phyloP scores from a whole-genome alignment of 2,329 filamentous ascomycete species.

The Neonectria faginata region DNA sequence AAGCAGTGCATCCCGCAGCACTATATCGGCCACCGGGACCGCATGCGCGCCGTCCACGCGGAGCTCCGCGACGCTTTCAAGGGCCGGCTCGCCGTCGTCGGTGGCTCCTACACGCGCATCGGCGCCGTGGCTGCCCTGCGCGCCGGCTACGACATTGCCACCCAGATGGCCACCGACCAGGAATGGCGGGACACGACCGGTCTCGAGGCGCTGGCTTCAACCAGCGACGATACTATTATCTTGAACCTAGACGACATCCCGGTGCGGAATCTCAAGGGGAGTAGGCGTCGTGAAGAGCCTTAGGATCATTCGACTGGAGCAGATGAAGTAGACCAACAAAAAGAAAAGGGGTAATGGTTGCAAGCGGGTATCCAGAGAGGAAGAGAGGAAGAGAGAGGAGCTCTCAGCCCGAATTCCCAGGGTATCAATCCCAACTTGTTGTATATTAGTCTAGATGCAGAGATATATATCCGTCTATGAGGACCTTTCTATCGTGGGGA shows the following conservation, averaged over 20 bases:
- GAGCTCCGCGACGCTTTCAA: constrained; percentile 68
- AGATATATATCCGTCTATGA: constrained; percentile 9
- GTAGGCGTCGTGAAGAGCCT: not conserved
- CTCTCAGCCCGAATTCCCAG: not conserved
- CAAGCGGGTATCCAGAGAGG: not conserved
- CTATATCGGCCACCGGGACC: constrained; percentile 77
- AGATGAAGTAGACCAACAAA: not conserved
- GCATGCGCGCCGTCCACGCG: constrained; percentile 68
- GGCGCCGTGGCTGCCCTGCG: constrained; percentile 65
- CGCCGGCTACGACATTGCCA: constrained; percentile 52
- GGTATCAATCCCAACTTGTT: constrained; percentile 6
- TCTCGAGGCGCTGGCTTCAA: constrained; percentile 43
- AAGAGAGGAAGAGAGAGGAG: not conserved
- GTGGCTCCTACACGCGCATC: constrained; percentile 64
- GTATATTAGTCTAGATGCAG: constrained; percentile 14
- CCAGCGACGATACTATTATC: constrained; percentile 36
- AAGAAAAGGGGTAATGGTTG: not conserved
- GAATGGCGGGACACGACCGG: constrained; percentile 45
- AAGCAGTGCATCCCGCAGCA: constrained; percentile 91
- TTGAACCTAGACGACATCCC: constrained; percentile 43
- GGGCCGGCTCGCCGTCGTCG: constrained; percentile 73
- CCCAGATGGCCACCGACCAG: constrained; percentile 33
- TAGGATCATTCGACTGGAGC: not conserved
- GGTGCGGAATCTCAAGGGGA: constrained; percentile 38
- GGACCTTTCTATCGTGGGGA: constrained; percentile 6